Percentiles rank a stretch among this genome's conserved stretches.
phyloP scores from a whole-genome alignment of 2,329 filamentous ascomycete genomes.

The Diaporthe nobilis region DNA sequence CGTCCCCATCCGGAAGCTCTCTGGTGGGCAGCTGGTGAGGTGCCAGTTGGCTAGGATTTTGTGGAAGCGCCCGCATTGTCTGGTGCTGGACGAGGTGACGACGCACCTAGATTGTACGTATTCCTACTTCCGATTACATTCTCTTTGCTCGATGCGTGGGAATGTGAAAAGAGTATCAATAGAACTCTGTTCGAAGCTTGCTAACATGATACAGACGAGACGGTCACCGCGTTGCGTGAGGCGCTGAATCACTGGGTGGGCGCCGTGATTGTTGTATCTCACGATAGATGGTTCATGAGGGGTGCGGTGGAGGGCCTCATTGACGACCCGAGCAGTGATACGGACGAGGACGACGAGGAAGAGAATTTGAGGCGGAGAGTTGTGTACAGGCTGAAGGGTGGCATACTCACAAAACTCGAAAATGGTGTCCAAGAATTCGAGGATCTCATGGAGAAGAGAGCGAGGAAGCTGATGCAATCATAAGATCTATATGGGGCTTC shows the following conservation, averaged over 20 bases:
- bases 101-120: conserved; percentile 79
- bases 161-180: not conserved
- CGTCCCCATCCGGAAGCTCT: conserved; percentile 79
- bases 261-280: conserved; percentile 82
- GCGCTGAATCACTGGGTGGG: conserved; percentile 79
- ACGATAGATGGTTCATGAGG: conserved; percentile 86
- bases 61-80: conserved; percentile 77
- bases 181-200: too few relatives aligned
- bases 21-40: conserved; percentile 82
- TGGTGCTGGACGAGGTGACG: conserved; percentile 85
- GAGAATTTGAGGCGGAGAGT: conserved; percentile 62
- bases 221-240: conserved; percentile 78
- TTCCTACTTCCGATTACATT: too few relatives aligned
- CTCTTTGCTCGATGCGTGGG: not conserved
- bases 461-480: conserved; percentile 57
- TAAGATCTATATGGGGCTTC: not conserved
- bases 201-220: conserved; percentile 65
- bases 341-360: conserved; percentile 61
- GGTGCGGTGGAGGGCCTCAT: conserved; percentile 76
- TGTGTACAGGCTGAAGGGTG: conserved; percentile 73
- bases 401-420: conserved; percentile 68
- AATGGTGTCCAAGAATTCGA: conserved; percentile 78
- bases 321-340: conserved; percentile 57
- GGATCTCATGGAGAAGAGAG: conserved; percentile 71
- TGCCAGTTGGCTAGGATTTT: conserved; percentile 78